phyloP scores from a whole-genome alignment of 2,329 filamentous ascomycete genomes.

The Thelonectria rubi region DNA sequence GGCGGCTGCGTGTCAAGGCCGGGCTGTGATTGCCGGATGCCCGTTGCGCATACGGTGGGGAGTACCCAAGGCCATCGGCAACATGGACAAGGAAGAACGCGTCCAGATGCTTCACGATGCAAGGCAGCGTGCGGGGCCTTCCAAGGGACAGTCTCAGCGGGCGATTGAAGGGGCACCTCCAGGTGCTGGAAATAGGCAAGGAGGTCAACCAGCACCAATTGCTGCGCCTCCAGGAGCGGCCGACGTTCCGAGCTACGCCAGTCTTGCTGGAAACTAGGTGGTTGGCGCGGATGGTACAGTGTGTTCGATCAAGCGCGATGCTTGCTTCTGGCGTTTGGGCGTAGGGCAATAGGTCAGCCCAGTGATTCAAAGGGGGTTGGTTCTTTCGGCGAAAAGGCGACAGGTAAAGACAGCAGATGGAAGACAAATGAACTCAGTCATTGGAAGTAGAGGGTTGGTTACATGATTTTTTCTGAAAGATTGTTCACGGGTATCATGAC shows the following conservation, averaged over 20 bases:
- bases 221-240: constrained; percentile 82
- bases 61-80: constrained; percentile 89
- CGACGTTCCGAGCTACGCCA: constrained; percentile 81
- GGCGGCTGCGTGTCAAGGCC: constrained; percentile 84
- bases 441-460: constrained; percentile 32
- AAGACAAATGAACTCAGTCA: constrained; percentile 25
- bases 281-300: constrained; percentile 40
- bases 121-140: constrained; percentile 49
- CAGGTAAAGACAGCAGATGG: constrained; percentile 22
- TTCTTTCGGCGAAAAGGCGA: constrained; percentile 31
- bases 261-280: constrained; percentile 79
- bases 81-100: constrained; percentile 86
- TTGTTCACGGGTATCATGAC: constrained; percentile 47
- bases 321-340: constrained; percentile 44
- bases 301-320: constrained; percentile 20
- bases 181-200: constrained; percentile 37
- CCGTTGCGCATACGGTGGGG: constrained; percentile 93
- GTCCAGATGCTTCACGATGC: constrained; percentile 82
- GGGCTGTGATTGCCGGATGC: constrained; percentile 88
- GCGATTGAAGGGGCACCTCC: constrained; percentile 45
- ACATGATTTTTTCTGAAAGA: constrained; percentile 26
- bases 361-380: constrained; percentile 25
- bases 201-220: constrained; percentile 53
- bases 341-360: constrained; percentile 19
- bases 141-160: constrained; percentile 28